Percentiles rank a stretch among this genome's conserved stretches.
phyloP scores from a whole-genome alignment of 106 monocot genomes.

The Alisma plantagoaquatica region DNA sequence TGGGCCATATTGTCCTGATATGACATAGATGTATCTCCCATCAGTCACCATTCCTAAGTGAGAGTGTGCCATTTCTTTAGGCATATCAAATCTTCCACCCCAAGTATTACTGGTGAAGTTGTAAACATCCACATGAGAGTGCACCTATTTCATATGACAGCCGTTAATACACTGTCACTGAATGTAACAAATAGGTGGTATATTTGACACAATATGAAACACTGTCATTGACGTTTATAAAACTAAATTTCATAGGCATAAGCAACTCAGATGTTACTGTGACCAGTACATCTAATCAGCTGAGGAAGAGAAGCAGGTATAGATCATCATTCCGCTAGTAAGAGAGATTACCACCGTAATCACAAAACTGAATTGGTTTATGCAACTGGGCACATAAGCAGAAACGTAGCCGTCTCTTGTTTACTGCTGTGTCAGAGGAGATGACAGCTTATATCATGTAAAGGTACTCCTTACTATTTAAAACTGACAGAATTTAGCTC shows the following conservation, averaged over 20 bases:
- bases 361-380: background rate
- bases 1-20: slow-evolving; percentile 91
- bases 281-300: background rate
- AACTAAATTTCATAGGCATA: background rate
- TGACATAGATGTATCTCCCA: slow-evolving; percentile 80
- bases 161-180: too few relatives aligned
- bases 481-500: background rate
- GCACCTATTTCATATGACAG: too few relatives aligned
- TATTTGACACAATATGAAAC: background rate
- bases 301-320: background rate
- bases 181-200: too few relatives aligned
- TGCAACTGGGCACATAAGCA: background rate
- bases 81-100: slow-evolving; percentile 81
- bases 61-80: slow-evolving; percentile 98
- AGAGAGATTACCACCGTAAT: too few relatives aligned
- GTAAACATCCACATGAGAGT: slow-evolving; percentile 95
- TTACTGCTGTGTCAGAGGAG: background rate
- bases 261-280: background rate
- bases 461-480: background rate
- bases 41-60: slow-evolving; percentile 93
- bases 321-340: too few relatives aligned
- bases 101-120: slow-evolving; percentile 80
- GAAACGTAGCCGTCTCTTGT: background rate
- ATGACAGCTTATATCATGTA: background rate
- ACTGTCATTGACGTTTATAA: background rate